phyloP scores from a whole-genome alignment of 2,329 filamentous ascomycete genomes.

The Ascochyta fabae region DNA sequence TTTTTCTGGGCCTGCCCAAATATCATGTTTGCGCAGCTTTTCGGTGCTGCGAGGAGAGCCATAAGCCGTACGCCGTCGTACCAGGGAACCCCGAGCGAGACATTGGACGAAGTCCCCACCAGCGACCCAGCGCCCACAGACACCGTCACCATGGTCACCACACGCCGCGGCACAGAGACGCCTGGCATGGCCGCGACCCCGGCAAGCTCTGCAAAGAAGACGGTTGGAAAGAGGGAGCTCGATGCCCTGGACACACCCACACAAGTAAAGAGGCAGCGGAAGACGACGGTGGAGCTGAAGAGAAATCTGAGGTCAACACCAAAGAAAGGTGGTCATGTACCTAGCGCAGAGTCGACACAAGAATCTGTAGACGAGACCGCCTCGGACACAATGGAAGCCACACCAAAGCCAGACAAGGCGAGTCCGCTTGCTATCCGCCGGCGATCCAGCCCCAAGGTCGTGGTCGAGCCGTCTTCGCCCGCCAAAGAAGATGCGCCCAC shows the following conservation, averaged over 20 bases:
- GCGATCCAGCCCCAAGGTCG: conserved; percentile 33
- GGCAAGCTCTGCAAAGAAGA: conserved; percentile 32
- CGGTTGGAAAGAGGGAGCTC: conserved; percentile 37
- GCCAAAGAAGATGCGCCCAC: conserved; percentile 18
- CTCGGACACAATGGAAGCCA: conserved; percentile 20
- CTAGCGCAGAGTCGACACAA: conserved; percentile 16
- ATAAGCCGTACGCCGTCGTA: conserved; percentile 41
- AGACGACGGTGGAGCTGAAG: conserved; percentile 22
- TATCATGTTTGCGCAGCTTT: conserved; percentile 43
- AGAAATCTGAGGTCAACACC: conserved; percentile 18
- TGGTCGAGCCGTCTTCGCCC: conserved; percentile 26
- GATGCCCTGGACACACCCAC: conserved; percentile 41
- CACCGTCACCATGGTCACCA: conserved; percentile 43
- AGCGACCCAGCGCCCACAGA: conserved; percentile 15
- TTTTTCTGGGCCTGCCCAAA: conserved; percentile 14
- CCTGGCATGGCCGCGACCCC: conserved; percentile 33
- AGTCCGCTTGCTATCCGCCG: conserved; percentile 26
- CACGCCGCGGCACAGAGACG: conserved; percentile 41
- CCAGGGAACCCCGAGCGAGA: conserved; percentile 29
- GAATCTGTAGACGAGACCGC: conserved; percentile 17
- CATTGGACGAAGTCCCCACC: conserved; percentile 19
- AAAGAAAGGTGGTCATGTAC: conserved; percentile 12
- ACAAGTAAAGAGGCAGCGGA: conserved; percentile 37
- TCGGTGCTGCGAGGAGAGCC: conserved; percentile 38
- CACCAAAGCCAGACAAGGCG: conserved; percentile 18